phyloP scores from a whole-genome alignment of 805 yeast species.

The Ogataea chonburiensis region DNA sequence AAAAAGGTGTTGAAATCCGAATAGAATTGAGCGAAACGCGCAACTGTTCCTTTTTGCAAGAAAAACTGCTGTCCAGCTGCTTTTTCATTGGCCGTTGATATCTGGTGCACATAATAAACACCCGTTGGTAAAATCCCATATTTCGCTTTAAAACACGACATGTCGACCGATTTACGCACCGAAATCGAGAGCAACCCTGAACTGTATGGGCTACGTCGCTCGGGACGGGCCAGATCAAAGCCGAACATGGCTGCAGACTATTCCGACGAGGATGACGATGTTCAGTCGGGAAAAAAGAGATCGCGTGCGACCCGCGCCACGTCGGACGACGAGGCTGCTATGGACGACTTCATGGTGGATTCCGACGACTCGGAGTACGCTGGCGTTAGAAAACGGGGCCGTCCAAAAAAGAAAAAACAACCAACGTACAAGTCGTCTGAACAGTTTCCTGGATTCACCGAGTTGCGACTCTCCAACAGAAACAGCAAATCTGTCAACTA shows the following conservation, averaged over 20 bases:
- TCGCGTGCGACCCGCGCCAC: slow-evolving; percentile 21
- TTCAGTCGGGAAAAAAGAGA: slow-evolving; percentile 18
- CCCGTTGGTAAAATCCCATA: background rate
- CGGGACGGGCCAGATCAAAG: slow-evolving; percentile 55
- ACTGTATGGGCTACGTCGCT: slow-evolving; percentile 78
- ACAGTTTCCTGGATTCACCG: slow-evolving; percentile 36
- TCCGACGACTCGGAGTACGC: slow-evolving; percentile 36
- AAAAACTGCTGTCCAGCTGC: too few species aligned
- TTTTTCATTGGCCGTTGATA: background rate
- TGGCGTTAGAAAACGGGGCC: slow-evolving; percentile 19
- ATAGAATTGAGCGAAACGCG: too few species aligned
- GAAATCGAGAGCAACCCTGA: slow-evolving; percentile 73
- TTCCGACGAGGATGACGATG: slow-evolving; percentile 28
- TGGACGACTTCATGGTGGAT: slow-evolving; percentile 28
- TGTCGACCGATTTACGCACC: slow-evolving; percentile 25
- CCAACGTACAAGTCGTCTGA: slow-evolving; percentile 14
- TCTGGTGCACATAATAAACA: slow-evolving; percentile 11
- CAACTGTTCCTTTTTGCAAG: too few species aligned
- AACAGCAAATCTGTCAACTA: slow-evolving; percentile 72
- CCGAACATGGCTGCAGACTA: slow-evolving; percentile 30
- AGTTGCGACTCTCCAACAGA: slow-evolving; percentile 77
- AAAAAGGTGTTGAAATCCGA: background rate
- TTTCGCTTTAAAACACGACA: slow-evolving; percentile 6
- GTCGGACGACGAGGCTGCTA: slow-evolving; percentile 32
- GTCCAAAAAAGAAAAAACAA: slow-evolving; percentile 14